Percentiles rank a stretch among this genome's conserved stretches.
Conservation (phyloP, 2,329 filamentous ascomycete genomes). For the Pseudocercospora ulei region DNA sequence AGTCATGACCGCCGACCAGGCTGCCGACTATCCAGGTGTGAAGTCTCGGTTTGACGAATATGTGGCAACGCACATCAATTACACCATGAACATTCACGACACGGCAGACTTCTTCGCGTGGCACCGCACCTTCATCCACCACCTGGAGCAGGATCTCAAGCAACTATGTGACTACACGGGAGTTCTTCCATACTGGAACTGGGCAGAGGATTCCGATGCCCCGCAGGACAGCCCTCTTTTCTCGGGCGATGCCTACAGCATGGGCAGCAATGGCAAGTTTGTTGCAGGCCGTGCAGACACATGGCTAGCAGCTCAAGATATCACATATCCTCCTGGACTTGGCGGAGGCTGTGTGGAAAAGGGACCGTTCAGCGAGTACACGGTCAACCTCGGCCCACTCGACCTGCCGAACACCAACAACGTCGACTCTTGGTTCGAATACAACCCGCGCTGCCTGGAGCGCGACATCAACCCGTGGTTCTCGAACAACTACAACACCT, state of each 20-base stretch:
- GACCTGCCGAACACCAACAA: constrained; percentile 28
- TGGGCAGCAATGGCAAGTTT: constrained; percentile 31
- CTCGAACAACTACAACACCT: constrained; percentile 22
- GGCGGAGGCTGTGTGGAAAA: constrained; percentile 49
- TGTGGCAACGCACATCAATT: constrained; percentile 33
- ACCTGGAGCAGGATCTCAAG: constrained; percentile 39
- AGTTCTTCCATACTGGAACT: constrained; percentile 31
- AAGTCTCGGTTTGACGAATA: constrained; percentile 30
- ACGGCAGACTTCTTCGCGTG: constrained; percentile 35
- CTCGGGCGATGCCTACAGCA: constrained; percentile 45
- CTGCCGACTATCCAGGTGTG: constrained; percentile 27
- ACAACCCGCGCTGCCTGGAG: constrained; percentile 23
- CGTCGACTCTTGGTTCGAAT: constrained; percentile 24
- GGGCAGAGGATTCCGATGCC: constrained; percentile 29
- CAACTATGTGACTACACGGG: constrained; percentile 40
- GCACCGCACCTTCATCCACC: constrained; percentile 39
- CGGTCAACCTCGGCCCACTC: constrained; percentile 31
- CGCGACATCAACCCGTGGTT: constrained; percentile 24
- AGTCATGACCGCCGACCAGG: constrained; percentile 26
- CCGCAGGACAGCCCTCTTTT: constrained; percentile 43
- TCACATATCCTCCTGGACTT: constrained; percentile 42
- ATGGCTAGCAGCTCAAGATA: constrained; percentile 25
- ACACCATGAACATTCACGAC: constrained; percentile 30
- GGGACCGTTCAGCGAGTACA: constrained; percentile 45
- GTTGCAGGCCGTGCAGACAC: constrained; percentile 26